Conservation (phyloP, 495 filamentous ascomycete species). For the Chaetomium cochliodes region DNA sequence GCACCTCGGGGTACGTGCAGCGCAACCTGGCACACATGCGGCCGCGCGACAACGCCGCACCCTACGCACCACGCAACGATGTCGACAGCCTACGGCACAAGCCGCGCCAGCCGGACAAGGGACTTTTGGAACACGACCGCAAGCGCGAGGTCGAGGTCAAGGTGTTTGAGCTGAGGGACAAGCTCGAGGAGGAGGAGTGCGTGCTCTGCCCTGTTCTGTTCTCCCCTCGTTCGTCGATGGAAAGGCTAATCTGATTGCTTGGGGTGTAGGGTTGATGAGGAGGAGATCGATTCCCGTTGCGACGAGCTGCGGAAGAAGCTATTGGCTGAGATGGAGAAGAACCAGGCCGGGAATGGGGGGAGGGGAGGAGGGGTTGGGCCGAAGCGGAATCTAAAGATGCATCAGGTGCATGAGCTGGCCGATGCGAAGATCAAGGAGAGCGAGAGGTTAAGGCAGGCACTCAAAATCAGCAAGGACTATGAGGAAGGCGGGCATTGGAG, state of each 20-base stretch:
- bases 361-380: slow-evolving; percentile 31
- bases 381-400: slow-evolving; percentile 68
- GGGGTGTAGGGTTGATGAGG: slow-evolving; percentile 61
- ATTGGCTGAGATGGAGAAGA: slow-evolving; percentile 50
- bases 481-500: slow-evolving; percentile 80
- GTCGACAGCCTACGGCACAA: slow-evolving; percentile 60
- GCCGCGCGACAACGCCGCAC: slow-evolving; percentile 64
- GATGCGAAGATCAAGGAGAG: slow-evolving; percentile 96
- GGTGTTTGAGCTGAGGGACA: slow-evolving; percentile 85
- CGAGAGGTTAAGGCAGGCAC: slow-evolving; percentile 79
- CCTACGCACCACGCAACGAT: slow-evolving; percentile 58
- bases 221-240: too few species aligned
- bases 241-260: not conserved
- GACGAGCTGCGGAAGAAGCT: slow-evolving; percentile 64
- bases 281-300: slow-evolving; percentile 72
- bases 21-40: slow-evolving; percentile 85
- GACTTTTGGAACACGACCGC: slow-evolving; percentile 90
- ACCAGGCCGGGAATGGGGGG: slow-evolving; percentile 27
- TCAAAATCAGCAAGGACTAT: slow-evolving; percentile 85
- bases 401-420: slow-evolving; percentile 95
- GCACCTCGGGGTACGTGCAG: slow-evolving; percentile 96
- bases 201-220: slow-evolving; percentile 26
- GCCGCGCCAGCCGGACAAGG: slow-evolving; percentile 83
- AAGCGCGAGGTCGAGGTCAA: slow-evolving; percentile 85
- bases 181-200: slow-evolving; percentile 83